Evolutionary conservation across 108 stramenopile species (phyloP).

Genomic region (Nitzschia sp.): DNA sequence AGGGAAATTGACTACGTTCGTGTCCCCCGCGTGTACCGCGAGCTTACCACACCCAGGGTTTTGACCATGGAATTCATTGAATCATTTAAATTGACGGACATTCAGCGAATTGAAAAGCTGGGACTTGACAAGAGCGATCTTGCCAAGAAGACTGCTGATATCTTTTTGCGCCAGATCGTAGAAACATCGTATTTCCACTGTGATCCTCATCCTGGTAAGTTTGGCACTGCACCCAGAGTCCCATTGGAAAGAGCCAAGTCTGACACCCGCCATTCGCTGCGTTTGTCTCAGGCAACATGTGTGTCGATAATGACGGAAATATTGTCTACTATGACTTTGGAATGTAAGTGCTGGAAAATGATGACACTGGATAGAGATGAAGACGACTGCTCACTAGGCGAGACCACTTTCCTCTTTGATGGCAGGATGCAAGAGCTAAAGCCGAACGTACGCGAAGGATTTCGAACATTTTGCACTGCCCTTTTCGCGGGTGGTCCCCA

Average conservation of each 20-base stretch:
- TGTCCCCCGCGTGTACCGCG: constrained; percentile 83
- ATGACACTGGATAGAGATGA: constrained; percentile 24
- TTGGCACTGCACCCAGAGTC: background rate
- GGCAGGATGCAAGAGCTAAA: constrained; percentile 6
- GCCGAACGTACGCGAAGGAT: constrained; percentile 81
- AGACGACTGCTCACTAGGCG: no score
- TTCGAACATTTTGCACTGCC: constrained; percentile 86
- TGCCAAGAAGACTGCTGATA: constrained; percentile 90
- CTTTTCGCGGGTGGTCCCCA: constrained; percentile 88
- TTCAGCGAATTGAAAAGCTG: constrained; percentile 71
- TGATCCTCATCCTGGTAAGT: constrained; percentile 37
- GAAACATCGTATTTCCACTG: constrained; percentile 67
- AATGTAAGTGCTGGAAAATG: constrained; percentile 97
- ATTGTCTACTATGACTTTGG: constrained; percentile 97
- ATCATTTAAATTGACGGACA: constrained; percentile 89
- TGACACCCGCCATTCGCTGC: no score
- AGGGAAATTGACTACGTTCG: constrained; percentile 78
- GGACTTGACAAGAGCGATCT: constrained; percentile 84
- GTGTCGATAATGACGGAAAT: constrained; percentile 81
- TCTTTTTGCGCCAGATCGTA: constrained; percentile 91
- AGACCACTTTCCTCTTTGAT: no score
- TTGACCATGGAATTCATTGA: constrained; percentile 94
- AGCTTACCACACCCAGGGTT: constrained; percentile 83
- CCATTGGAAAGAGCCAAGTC: background rate
- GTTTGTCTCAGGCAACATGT: constrained; percentile 63